Evolutionary conservation across 306 rosid species (phyloP), one percentile per base, ranked within the genome.

Genomic region (Trifolium fragiferum): DNA sequence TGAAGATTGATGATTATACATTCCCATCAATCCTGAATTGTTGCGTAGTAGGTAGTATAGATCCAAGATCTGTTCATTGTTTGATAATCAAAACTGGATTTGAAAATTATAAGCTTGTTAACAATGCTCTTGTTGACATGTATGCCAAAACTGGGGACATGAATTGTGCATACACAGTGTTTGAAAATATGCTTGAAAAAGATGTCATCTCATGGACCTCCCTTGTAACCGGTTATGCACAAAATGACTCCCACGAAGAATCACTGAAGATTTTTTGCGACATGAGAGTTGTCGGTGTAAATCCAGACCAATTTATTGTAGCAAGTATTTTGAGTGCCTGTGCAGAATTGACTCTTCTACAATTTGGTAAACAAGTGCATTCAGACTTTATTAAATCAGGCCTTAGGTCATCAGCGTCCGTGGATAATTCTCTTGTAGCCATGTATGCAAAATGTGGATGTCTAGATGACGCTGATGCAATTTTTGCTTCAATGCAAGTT

Each of bases 181-280:
- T 91, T 79, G 71, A 72, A 83, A 70, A 70, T 43, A 87, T 90
- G 76, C 46, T 65, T 35, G 88, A 84, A 74, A 94, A 84, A 85
- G 98, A 91, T 78, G 94, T 94, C 49, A 85, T 94, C 80, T 88
- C 97, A 23, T 91, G 98, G 98, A 91, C 98, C 53, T 88, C 97
- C 77, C 87, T 91, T 49, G 91, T 90, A 55, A 87, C 98, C 0
- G 97, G 98, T 15, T 91, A 79, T 68, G 94, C 88, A 49, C 91
- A 83, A 73, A 90, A 87, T 61, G 87, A 89, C 77, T 82, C 80
- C 80, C 87, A 86, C 50, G 96, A 86, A 72, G 89, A 83, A 64
- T 90, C 96, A 67, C 64, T 90, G 6, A 76, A 80, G 72, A 76
- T 75, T 78, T 91, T 91, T 73, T 66, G 82, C 73, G 89, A 84